Evolutionary conservation across 768 basidiomycete genomes (phyloP), one percentile per base, ranked within the genome.

Genomic region (Leucocoprinus sp.): DNA sequence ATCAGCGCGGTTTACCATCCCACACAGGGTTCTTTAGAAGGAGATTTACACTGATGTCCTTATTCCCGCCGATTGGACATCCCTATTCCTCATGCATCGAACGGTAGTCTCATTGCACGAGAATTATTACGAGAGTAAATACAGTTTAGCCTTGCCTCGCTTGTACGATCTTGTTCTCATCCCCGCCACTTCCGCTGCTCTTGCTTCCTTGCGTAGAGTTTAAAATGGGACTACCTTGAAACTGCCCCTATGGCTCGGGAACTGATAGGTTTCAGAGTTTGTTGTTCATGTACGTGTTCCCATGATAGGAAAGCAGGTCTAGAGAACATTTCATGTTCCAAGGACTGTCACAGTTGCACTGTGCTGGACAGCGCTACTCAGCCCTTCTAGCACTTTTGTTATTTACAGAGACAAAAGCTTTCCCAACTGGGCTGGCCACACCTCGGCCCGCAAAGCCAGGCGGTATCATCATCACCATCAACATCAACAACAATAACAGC

Each of bases 81-180:
- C 44, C 34, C 31, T 38, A 26, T 45, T 45, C 44, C 35, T 45
- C 44, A 33, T 36, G 36, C 34, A 45, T 27, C 43, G 38, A 2
- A 17, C 8, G 17, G 8, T 2, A 24, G 22, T 23, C 17, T 21
- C 21, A 23, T 12, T 8, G 15, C 33, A 43, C 31, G 19, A 31
- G 36, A 37, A 45, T 12, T 24, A 19, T 45, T 45, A 45, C 44
- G 29, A 37, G 36, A 45, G 37, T 37, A 15, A 14, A 45, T 37
- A 27, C 39, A 15, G 17, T 36, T 24, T 28, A 18, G 43, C 41
- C 40, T 8, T 15, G 15, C 18, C 33, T 35, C 18, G 27, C 14
- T 24, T 18, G 28, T 26, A 19, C 19, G 11, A 17, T 12, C 11
- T 42, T 9, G 8, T 35, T 34, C 28, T 42, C 40, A n/a, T 35